phyloP scores from a whole-genome alignment of 768 basidiomycete species.

The Podaxis carcinomalis region DNA sequence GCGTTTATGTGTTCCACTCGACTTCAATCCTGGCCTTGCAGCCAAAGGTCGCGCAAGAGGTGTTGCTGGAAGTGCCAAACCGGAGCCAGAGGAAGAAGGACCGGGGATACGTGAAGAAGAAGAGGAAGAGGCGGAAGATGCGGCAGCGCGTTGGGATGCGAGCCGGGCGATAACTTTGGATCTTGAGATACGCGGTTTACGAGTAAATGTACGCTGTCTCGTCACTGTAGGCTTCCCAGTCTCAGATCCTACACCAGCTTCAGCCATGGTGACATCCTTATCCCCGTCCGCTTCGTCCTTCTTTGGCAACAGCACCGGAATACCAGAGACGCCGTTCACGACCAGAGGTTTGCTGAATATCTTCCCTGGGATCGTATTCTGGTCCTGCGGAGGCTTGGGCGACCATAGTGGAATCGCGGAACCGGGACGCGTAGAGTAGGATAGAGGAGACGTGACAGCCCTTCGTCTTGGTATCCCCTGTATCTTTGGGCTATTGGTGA shows the following conservation, averaged over 20 bases:
- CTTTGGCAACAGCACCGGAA: constrained; percentile 19
- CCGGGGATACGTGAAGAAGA: neutral
- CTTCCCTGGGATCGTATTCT: constrained; percentile 20
- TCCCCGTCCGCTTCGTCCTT: neutral
- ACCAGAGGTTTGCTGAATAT: constrained; percentile 54
- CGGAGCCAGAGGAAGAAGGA: constrained; percentile 7
- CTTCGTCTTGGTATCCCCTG: neutral
- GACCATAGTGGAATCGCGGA: constrained; percentile 12
- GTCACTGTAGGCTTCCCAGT: neutral
- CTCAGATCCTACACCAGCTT: neutral
- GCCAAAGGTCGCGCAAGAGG: constrained; percentile 19
- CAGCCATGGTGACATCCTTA: neutral
- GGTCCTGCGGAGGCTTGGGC: neutral
- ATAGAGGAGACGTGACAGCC: neutral
- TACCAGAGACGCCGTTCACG: constrained; percentile 27
- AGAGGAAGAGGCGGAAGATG: constrained; percentile 21
- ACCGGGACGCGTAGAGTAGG: neutral
- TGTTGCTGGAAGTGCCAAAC: constrained; percentile 10
- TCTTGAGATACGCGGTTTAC: constrained; percentile 76
- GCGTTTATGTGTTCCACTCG: constrained; percentile 14
- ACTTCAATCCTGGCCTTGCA: neutral
- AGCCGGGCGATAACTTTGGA: constrained; percentile 76
- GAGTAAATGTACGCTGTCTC: constrained; percentile 30
- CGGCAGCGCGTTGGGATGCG: constrained; percentile 63
- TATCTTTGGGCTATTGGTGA: constrained; percentile 30